phyloP scores from a whole-genome alignment of 2,329 filamentous ascomycete species.

The Metarhizium guizhouense region DNA sequence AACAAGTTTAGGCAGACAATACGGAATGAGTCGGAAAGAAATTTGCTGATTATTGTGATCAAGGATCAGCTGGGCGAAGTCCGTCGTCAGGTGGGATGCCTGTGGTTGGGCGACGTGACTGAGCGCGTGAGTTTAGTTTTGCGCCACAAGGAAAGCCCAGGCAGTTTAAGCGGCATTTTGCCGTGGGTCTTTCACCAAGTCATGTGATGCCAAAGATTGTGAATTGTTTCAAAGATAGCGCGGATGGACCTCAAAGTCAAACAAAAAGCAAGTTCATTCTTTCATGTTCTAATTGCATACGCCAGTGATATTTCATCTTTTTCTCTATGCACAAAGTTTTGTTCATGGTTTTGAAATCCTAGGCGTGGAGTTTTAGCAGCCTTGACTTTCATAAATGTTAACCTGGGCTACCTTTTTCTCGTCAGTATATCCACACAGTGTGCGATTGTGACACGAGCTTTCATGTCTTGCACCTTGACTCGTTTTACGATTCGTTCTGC shows the following conservation, averaged over 20 bases:
- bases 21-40: background rate
- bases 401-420: too few species aligned
- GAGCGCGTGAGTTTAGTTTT: background rate
- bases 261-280: too few species aligned
- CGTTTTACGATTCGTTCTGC: background rate
- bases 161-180: conserved; percentile 8
- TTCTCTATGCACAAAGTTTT: too few species aligned
- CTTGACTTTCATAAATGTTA: too few species aligned
- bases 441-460: too few species aligned
- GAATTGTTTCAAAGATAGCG: background rate
- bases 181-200: conserved; percentile 1
- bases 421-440: too few species aligned
- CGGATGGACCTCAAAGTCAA: too few species aligned
- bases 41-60: background rate
- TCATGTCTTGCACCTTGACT: background rate
- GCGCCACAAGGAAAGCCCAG: background rate
- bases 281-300: too few species aligned
- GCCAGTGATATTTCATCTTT: too few species aligned
- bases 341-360: too few species aligned
- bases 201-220: conserved; percentile 2
- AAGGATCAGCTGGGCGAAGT: background rate
- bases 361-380: too few species aligned
- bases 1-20: background rate
- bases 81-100: background rate
- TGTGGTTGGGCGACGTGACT: conserved; percentile 1